Conservation (phyloP, 73 alveolate genomes). For the Symbiodinium pilosum region DNA sequence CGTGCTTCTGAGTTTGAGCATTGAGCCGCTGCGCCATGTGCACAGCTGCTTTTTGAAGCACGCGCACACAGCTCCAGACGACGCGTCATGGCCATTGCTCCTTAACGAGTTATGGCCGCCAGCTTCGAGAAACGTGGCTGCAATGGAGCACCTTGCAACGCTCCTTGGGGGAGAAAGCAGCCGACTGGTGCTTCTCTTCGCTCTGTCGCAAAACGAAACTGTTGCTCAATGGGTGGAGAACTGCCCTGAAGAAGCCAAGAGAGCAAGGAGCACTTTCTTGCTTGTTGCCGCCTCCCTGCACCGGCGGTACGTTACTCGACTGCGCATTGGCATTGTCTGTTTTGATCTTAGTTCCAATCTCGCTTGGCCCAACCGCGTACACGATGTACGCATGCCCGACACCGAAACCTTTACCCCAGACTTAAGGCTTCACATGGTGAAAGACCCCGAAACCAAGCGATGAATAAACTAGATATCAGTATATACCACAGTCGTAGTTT, state of each 20-base stretch:
- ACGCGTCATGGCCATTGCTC: not conserved
- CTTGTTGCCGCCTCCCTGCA: not conserved
- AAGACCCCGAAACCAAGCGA: too few species aligned
- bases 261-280: not conserved
- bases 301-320: not conserved
- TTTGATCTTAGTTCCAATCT: too few species aligned
- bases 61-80: not conserved
- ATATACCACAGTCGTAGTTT: too few species aligned
- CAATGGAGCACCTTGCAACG: not conserved
- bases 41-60: not conserved
- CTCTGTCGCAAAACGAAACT: not conserved
- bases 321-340: too few species aligned
- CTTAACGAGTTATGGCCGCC: not conserved
- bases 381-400: too few species aligned
- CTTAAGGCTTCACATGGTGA: too few species aligned
- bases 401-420: too few species aligned
- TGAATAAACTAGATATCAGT: too few species aligned
- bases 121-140: not conserved
- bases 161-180: not conserved
- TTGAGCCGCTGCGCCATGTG: conserved; percentile 20
- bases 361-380: too few species aligned
- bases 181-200: not conserved
- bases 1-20: not conserved
- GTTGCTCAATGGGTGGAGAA: not conserved
- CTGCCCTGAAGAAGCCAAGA: not conserved